phyloP scores from a whole-genome alignment of 2,329 filamentous ascomycete genomes.

The Teratosphaeria nubilosa region DNA sequence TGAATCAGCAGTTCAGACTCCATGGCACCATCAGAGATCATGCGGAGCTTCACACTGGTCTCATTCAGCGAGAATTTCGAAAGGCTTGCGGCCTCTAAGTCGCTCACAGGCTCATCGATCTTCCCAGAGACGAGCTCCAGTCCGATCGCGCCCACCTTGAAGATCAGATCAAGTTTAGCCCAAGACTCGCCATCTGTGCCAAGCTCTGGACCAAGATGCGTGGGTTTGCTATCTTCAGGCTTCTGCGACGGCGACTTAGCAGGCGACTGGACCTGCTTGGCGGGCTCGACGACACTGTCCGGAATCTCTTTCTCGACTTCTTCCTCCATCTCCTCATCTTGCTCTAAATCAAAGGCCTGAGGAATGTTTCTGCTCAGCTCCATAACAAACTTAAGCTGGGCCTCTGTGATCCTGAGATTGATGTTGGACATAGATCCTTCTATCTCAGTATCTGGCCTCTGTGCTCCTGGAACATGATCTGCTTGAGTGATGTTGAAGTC shows the following conservation, averaged over 20 bases:
- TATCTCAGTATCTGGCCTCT: slow-evolving; percentile 84
- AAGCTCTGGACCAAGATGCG: slow-evolving; percentile 51
- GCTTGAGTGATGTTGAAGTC: slow-evolving; percentile 87
- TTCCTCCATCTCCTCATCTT: slow-evolving; percentile 56
- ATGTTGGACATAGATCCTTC: slow-evolving; percentile 88
- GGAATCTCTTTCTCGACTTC: slow-evolving; percentile 68
- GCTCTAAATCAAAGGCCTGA: slow-evolving; percentile 68
- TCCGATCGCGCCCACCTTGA: slow-evolving; percentile 78
- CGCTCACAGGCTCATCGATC: slow-evolving; percentile 66
- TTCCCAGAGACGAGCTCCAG: slow-evolving; percentile 75
- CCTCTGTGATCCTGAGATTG: slow-evolving; percentile 80
- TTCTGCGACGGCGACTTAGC: not conserved
- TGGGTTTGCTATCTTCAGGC: slow-evolving; percentile 17
- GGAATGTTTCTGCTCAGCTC: slow-evolving; percentile 83
- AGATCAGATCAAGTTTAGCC: slow-evolving; percentile 88
- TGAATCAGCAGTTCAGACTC: slow-evolving; percentile 90
- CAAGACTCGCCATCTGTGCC: slow-evolving; percentile 60
- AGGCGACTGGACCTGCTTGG: slow-evolving; percentile 33
- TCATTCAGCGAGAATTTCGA: slow-evolving; percentile 92
- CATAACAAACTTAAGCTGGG: slow-evolving; percentile 79
- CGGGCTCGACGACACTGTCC: slow-evolving; percentile 40
- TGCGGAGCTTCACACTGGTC: slow-evolving; percentile 80
- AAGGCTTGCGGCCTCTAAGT: slow-evolving; percentile 68
- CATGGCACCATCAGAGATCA: slow-evolving; percentile 83
- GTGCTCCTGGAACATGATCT: slow-evolving; percentile 66